Evolutionary conservation across 2,329 filamentous ascomycete species (phyloP), one percentile per base, ranked within the genome.

Genomic region (Xylaria sp.): DNA sequence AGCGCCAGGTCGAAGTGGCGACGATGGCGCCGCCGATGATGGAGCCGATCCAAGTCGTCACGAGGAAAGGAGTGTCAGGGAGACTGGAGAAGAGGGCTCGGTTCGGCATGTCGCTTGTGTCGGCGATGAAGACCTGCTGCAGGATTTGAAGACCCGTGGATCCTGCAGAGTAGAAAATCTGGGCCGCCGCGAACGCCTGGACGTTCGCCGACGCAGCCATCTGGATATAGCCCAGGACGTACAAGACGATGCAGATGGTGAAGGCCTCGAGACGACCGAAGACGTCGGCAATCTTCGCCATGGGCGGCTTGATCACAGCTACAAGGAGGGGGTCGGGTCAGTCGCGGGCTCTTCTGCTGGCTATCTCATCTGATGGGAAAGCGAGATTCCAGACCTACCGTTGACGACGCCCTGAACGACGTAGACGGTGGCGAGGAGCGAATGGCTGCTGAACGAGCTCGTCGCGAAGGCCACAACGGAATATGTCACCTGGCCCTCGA

Each of bases 111-210:
- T 86, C 83, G 56, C 85, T 89, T 0, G 86, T 87, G 75, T 90
- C 88, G 33, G 88, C 88, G 55, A 90, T 85, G 75, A 90, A 88
- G 45, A 90, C 85, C 73, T 90, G 87, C 72, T 89, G 85, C 25
- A 89, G 76, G 54, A 90, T 86, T 65, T 87, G 83, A 6, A 89
- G 78, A 7, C 86, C 87, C 0, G 86, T 88, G 50, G 79, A 82
- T 3, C 87, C 87, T 15, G 87, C 85, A 2, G 87, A 84, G 73
- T 89, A 89, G 75, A 90, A 89, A 42, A 90, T 85, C 72, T 89
- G 84, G 0, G 84, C 85, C 1, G 82, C 82, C 0, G 81, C 82
- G 58, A 84, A 87, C 1, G 83, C 85, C 62, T 84, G 77, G 39
- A 89, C 84, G 65, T 84, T 86, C 45, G 80, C 79, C 0, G 86